phyloP scores from a whole-genome alignment of 352 stramenopile species.

The Globisporangium echinulatum region DNA sequence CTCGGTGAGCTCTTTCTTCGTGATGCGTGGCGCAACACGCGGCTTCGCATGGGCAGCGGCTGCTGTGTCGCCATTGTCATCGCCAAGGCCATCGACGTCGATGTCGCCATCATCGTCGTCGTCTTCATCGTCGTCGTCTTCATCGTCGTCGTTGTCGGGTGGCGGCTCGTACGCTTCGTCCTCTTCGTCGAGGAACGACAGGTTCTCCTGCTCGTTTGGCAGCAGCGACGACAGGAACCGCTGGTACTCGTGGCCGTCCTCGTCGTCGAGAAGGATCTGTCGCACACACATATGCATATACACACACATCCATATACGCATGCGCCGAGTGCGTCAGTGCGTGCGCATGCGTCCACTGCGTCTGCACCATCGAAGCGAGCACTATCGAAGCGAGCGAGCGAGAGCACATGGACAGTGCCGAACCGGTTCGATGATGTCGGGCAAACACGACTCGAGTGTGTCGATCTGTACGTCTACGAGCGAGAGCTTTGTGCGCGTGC shows the following conservation, averaged over 20 bases:
- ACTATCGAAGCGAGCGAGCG: neutral
- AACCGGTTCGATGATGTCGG: conserved; percentile 28
- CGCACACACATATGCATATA: neutral
- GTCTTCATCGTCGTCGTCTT: conserved; percentile 38
- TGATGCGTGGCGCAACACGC: conserved; percentile 41
- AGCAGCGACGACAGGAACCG: conserved; percentile 75
- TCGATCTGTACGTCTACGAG: conserved; percentile 72
- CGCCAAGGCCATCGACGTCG: conserved; percentile 32
- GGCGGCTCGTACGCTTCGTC: conserved; percentile 76
- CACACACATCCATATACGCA: too few species aligned
- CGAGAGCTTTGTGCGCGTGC: conserved; percentile 72
- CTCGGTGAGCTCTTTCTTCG: conserved; percentile 77
- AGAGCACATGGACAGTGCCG: neutral
- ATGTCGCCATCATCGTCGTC: conserved; percentile 2
- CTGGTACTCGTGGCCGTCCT: conserved; percentile 71
- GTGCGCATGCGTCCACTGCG: too few species aligned
- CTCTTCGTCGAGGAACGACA: conserved; percentile 83
- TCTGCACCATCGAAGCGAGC: neutral
- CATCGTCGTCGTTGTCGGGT: conserved; percentile 67
- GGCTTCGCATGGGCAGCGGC: conserved; percentile 10
- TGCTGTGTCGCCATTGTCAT: conserved; percentile 19
- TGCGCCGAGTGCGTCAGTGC: neutral
- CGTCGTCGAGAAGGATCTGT: conserved; percentile 18
- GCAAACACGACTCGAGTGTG: conserved; percentile 54
- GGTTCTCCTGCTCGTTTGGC: conserved; percentile 58